Conservation (phyloP, 371 early-diverging fungal species). For the Amoeboradix gromovi region DNA sequence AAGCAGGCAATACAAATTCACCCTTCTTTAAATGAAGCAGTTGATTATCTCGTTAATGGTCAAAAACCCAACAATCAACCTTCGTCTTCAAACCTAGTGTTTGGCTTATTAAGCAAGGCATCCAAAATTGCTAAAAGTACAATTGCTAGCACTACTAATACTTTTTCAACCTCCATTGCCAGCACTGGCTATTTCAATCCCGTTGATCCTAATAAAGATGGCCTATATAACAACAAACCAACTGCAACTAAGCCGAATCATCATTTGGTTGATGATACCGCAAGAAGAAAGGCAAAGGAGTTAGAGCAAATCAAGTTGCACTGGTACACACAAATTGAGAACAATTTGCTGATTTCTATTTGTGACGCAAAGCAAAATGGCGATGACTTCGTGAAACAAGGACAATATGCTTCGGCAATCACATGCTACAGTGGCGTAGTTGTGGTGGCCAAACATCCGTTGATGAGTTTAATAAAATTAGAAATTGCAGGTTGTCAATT, state of each 20-base stretch:
- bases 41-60: not conserved
- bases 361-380: not conserved
- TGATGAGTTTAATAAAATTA: not conserved
- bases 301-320: not conserved
- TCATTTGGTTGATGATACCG: not conserved
- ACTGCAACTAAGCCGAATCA: not conserved
- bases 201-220: not conserved
- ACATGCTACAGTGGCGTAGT: not conserved
- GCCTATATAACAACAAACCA: not conserved
- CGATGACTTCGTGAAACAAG: not conserved
- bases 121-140: not conserved
- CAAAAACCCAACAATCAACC: not conserved
- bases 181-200: not conserved
- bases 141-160: not conserved
- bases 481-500: slow-evolving; percentile 58
- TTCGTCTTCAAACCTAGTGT: not conserved
- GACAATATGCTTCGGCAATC: not conserved
- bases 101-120: not conserved
- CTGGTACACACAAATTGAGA: not conserved
- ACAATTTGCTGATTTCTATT: not conserved
- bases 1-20: not conserved
- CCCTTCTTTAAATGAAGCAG: not conserved
- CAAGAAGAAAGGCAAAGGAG: not conserved
- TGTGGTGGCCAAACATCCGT: not conserved
- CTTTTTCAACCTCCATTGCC: too few species aligned